Evolutionary conservation across 768 basidiomycete species (phyloP), one percentile per base, ranked within the genome.

Genomic region (Omphalotus guepiniiformis): DNA sequence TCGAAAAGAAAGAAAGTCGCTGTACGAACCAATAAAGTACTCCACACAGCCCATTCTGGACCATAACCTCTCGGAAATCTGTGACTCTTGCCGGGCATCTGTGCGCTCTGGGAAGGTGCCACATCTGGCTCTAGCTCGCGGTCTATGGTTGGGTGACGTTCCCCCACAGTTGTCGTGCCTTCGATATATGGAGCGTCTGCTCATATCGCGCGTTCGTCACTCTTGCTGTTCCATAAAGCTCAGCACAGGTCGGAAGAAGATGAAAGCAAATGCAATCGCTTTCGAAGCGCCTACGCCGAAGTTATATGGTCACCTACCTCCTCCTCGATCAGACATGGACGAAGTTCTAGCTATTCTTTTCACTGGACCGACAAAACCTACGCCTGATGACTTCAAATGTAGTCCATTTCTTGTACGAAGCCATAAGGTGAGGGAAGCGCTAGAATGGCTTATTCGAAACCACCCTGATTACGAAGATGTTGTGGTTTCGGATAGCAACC

Each of bases 401-500:
- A 46, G 18, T 37, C 15, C 21, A n/a, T 37, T 45, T 2, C 11
- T 30, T 45, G 16, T 34, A 7, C 21, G 15, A 1, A 28, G 56
- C 3, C 55, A 57, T 3, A 46, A 48, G 2, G 65, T 68, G 0
- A 23, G 19, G 0, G 16, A 27, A 0, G 68, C 69, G 1, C 39
- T 72, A 4, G 54, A 66, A 38, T 70, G 69, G 69, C 46, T 70
- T 12, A 64, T 58, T 27, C 27, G 66, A 1, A 72, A 72, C 50
- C 68, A 72, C 52, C 0, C 11, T 0, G 62, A 63, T 39, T 72
- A 70, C 46, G 16, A 6, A 15, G 65, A 69, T 45, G 29, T 70
- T 1, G 39, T 53, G 1, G 65, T 72, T 15, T 63, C 62, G 1
- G 23, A 54, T 3, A 47, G 58, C 2, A 65, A 58, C 47, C 44